Evolutionary conservation across 768 basidiomycete genomes (phyloP).

Genomic region (Psilocybe cubensis): DNA sequence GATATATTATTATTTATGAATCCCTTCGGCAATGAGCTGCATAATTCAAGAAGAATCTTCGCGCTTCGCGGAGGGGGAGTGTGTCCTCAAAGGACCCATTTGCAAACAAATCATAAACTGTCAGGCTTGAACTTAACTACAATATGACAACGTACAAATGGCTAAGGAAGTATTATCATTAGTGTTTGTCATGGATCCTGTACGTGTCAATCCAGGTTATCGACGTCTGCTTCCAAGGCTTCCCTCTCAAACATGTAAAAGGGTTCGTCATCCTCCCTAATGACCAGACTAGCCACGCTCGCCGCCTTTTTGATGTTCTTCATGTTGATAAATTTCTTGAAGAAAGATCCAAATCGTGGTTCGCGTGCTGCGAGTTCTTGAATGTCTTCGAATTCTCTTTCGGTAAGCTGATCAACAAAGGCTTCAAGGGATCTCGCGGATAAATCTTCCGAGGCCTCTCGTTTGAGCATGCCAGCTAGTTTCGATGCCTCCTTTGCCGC

Average conservation of each 20-base stretch:
- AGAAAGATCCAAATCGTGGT: slow-evolving; percentile 13
- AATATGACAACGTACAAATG: too few species aligned
- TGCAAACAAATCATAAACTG: too few species aligned
- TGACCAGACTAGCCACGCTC: slow-evolving; percentile 1
- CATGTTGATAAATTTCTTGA: slow-evolving; percentile 12
- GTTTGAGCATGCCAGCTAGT: background rate
- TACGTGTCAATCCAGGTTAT: background rate
- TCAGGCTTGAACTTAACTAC: too few species aligned
- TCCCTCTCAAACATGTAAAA: slow-evolving; percentile 1
- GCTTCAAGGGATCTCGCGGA: background rate
- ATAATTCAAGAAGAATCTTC: too few species aligned
- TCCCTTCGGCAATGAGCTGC: too few species aligned
- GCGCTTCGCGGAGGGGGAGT: too few species aligned
- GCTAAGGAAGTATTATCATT: too few species aligned
- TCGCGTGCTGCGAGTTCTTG: slow-evolving; percentile 18
- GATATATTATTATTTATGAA: too few species aligned
- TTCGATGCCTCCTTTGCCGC: slow-evolving; percentile 3
- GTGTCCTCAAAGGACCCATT: too few species aligned
- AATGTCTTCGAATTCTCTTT: slow-evolving; percentile 6
- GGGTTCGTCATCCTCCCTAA: slow-evolving; percentile 8
- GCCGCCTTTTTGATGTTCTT: slow-evolving; percentile 12
- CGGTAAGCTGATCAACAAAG: background rate
- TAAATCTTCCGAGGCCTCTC: background rate
- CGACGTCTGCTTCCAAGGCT: background rate
- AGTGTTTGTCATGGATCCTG: too few species aligned